Conservation (phyloP, 192 early-diverging fungal genomes). For the Geranomyces michiganensis region DNA sequence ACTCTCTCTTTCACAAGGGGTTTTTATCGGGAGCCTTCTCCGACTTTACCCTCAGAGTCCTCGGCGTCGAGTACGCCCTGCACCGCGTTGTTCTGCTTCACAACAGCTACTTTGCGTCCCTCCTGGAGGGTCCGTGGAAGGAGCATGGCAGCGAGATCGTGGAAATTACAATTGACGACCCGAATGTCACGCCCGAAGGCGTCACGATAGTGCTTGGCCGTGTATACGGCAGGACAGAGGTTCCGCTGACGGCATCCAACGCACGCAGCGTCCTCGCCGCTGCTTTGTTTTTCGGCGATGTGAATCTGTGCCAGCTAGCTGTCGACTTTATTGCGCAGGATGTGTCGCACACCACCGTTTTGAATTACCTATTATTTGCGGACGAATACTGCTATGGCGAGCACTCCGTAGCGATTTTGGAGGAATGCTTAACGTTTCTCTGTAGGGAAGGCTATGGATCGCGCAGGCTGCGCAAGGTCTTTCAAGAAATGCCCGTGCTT, state of each 20-base stretch:
- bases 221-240: constrained; percentile 44
- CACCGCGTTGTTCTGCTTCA: constrained; percentile 48
- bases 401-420: constrained; percentile 38
- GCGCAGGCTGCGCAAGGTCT: constrained; percentile 17
- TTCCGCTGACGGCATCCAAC: constrained; percentile 26
- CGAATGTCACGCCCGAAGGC: constrained; percentile 42
- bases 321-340: constrained; percentile 37
- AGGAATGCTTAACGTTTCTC: constrained; percentile 40
- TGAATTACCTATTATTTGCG: constrained; percentile 43
- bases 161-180: constrained; percentile 42
- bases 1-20: constrained; percentile 37
- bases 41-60: constrained; percentile 41
- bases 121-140: constrained; percentile 36
- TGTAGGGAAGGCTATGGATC: constrained; percentile 42
- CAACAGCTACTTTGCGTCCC: constrained; percentile 47
- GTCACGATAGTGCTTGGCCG: constrained; percentile 42
- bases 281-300: constrained; percentile 44
- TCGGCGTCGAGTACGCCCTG: constrained; percentile 45
- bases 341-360: constrained; percentile 35
- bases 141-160: constrained; percentile 25
- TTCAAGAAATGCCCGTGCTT: constrained; percentile 31
- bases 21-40: constrained; percentile 38
- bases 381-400: constrained; percentile 44
- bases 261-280: constrained; percentile 39
- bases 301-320: constrained; percentile 24